A percentile compares a stretch with the other conserved stretches of the same genome.
Conservation (phyloP, 2,329 filamentous ascomycete species). For the Ciborinia camelliae region DNA sequence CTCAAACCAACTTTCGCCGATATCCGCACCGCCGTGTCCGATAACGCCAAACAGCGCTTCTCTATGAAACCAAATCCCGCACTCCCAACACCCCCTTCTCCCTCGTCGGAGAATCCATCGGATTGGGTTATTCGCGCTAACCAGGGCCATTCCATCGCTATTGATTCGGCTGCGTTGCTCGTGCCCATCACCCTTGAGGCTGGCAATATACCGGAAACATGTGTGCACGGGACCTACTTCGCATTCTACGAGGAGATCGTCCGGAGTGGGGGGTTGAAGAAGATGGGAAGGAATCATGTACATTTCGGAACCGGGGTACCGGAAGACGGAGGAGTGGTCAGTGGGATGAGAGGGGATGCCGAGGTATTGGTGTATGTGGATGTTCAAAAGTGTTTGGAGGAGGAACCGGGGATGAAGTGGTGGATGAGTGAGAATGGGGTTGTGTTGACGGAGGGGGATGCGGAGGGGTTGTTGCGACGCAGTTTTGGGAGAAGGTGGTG, state of each 20-base stretch:
- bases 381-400: conserved; percentile 60
- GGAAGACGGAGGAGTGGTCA: conserved; percentile 53
- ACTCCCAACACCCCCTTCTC: conserved; percentile 27
- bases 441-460: conserved; percentile 61
- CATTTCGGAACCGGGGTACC: conserved; percentile 81
- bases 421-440: conserved; percentile 79
- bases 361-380: conserved; percentile 78
- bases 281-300: conserved; percentile 83
- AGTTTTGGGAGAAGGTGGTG: conserved; percentile 70
- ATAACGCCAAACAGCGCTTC: conserved; percentile 90
- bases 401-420: conserved; percentile 57
- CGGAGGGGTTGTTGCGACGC: conserved; percentile 60
- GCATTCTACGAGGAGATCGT: conserved; percentile 74
- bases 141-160: conserved; percentile 84
- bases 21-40: conserved; percentile 63
- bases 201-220: conserved; percentile 58
- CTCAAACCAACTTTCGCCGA: conserved; percentile 74
- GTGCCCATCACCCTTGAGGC: conserved; percentile 59
- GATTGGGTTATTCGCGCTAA: conserved; percentile 90
- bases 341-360: conserved; percentile 75
- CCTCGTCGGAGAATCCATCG: conserved; percentile 47
- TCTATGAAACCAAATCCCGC: conserved; percentile 59
- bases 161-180: conserved; percentile 68
- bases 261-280: conserved; percentile 69
- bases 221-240: conserved; percentile 88